Base-by-base conservation (phyloP, 371 early-diverging fungal genomes). In the Apophysomyces elegans region DNA sequence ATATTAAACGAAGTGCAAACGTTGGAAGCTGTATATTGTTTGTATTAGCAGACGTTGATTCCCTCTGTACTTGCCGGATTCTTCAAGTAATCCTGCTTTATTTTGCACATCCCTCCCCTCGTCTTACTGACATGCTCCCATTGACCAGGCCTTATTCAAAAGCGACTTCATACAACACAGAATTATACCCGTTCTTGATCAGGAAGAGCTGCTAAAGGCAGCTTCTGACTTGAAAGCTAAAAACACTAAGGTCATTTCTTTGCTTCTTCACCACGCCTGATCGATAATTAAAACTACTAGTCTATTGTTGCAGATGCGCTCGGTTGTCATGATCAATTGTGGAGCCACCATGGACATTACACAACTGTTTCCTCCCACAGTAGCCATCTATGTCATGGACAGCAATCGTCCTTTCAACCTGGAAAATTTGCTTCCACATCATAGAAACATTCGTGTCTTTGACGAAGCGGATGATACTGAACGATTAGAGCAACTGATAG, bases 371-470 rank as follows among this genome's bases (percentile, higher is more conserved):
- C 68, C 71, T 7, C 61, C 88, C 36, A 69, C 78, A 5, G 79
- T 90, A 16, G 84, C 83, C 0, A 85, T 94, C 7, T 89, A 94
- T 65, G 79, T 97, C 4, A 73, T 95, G 50, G 98, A 97, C 66
- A 92, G 90, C 61, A 96, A 93, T 61, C 84, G 98, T 35, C 98
- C 98, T 4, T 76, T 93, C 32, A 84, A 92, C 65, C 84, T 97
- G 8, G 85, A 89, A 35, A 95, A 94, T 61, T 67, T 96, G 36
- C 92, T 81, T 57, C 76, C 81, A 0, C 54, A 65, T 70, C 86
- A 85, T 67, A 81, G 80, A 36, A 85, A 91, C 67, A 83, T 94
- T 0, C 73, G 75, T 73, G 90, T 93, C 5, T 80, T 96, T 65
- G 94, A 93, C 59, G 96, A 96, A 60, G 90, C 87, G 7, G 90